These are phyloP conservation scores for Crithidia acanthocephali DNA, from an alignment of 208 protist genomes.

Conservation along the genomic window DNA sequence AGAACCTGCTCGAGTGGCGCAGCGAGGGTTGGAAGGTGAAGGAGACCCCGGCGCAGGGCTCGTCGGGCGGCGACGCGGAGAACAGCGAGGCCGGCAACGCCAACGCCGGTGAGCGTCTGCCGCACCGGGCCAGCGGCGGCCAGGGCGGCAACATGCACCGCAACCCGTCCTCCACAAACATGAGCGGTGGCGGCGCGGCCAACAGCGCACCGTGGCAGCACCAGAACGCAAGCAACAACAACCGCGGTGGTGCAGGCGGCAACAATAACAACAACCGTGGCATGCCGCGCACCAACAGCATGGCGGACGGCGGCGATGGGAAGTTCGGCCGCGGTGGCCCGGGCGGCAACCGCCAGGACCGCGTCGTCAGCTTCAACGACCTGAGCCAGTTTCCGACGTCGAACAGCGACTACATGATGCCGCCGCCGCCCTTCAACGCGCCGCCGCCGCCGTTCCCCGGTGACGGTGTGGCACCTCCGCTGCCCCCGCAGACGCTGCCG, in stretches of 20 bases:
- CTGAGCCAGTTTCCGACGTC: constrained; percentile 34
- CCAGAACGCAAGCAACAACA: constrained; percentile 27
- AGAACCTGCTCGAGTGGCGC: constrained; percentile 83
- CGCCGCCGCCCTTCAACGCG: constrained; percentile 27
- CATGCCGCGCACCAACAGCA: constrained; percentile 39
- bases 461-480: constrained; percentile 9
- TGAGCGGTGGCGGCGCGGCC: constrained; percentile 23
- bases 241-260: constrained; percentile 15
- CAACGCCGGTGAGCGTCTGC: constrained; percentile 19
- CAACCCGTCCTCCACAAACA: constrained; percentile 26
- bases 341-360: constrained; percentile 33
- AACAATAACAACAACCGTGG: constrained; percentile 36
- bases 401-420: constrained; percentile 33
- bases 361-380: constrained; percentile 53
- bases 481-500: constrained; percentile 15
- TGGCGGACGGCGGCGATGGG: constrained; percentile 28
- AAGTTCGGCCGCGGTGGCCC: constrained; percentile 33
- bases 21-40: constrained; percentile 71
- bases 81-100: constrained; percentile 22
- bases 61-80: constrained; percentile 36
- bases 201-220: constrained; percentile 26
- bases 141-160: constrained; percentile 22
- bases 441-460: constrained; percentile 28
- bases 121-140: constrained; percentile 19
- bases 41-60: constrained; percentile 30